phyloP scores from a whole-genome alignment of 495 filamentous ascomycete genomes.

The Filosporella fistucella region DNA sequence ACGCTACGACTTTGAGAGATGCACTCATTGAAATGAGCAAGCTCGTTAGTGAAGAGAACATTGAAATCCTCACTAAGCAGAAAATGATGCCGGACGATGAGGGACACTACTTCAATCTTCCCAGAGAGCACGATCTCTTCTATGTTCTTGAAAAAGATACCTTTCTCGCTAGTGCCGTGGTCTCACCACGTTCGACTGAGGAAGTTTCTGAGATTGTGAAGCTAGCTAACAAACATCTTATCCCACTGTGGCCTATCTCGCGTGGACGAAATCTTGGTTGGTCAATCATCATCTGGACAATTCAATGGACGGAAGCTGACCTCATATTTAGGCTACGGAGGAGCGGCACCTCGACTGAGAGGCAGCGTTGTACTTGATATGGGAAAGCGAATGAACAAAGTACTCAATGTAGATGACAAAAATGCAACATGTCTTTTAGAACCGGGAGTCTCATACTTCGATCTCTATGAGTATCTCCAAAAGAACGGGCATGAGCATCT shows the following conservation, averaged over 20 bases:
- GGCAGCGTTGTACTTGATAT: slow-evolving; percentile 51
- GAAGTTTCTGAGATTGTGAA: slow-evolving; percentile 43
- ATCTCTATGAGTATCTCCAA: slow-evolving; percentile 46
- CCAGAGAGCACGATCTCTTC: slow-evolving; percentile 26
- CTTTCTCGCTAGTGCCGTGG: slow-evolving; percentile 36
- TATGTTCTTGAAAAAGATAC: slow-evolving; percentile 13
- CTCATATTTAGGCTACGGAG: slow-evolving; percentile 60
- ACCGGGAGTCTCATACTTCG: slow-evolving; percentile 53
- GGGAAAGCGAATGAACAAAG: slow-evolving; percentile 47
- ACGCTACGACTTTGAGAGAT: no score
- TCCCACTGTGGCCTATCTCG: slow-evolving; percentile 52
- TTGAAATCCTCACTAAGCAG: no score
- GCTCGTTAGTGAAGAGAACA: no score
- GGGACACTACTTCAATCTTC: slow-evolving; percentile 22
- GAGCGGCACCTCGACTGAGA: slow-evolving; percentile 46
- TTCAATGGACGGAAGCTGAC: no score
- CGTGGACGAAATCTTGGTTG: slow-evolving; percentile 49
- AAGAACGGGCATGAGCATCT: slow-evolving; percentile 32
- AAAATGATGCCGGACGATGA: no score
- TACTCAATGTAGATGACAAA: slow-evolving; percentile 47
- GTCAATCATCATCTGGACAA: no score
- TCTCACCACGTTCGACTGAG: slow-evolving; percentile 32
- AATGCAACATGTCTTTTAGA: slow-evolving; percentile 49
- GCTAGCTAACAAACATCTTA: slow-evolving; percentile 40
- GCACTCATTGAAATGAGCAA: no score